Base-by-base conservation (phyloP, 768 basidiomycete genomes). In the Lactifluus echinatus region DNA sequence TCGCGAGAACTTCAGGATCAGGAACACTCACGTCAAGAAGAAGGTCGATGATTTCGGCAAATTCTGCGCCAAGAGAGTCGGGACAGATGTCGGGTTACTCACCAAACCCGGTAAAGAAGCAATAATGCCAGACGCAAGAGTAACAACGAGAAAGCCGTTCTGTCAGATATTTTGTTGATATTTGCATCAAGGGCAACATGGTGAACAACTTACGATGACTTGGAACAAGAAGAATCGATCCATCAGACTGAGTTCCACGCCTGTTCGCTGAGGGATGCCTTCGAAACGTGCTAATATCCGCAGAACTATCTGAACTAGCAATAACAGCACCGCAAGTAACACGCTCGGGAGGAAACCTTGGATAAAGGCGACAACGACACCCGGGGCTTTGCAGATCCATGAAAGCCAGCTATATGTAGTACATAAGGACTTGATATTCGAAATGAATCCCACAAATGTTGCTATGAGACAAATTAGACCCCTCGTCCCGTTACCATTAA, bases 91-190 rank as follows among this genome's bases (percentile, higher is more conserved):
- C 0, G 93, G 93, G 70, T 89, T 80, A 53, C 83, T 70, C 19
- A 82, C 69, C 47, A 97, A 70, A 1, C 72, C 68, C 3, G 78
- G 74, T 2, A 95, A 72, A 0, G 93, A 79, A 5, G 85, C 76
- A 55, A 93, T 76, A 61, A 99, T 79, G 51, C 95, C 94, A 4
- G 91, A 87, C 36, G 83, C 78, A 31, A 98, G 69, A 0, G 93
- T 93, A 37, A 96, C 84, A 65, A 96, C 81, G 40, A 98, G 74
- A 82, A 99, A 98, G 1, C 90, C 91, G 71, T 99, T 90, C 88
- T 96, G 33, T 37, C 46, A 28, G 6, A 42, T 12, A 29, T 15
- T 12, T 21, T 11, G 2, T 48, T 6, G 31, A 4, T 10, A 39
- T 12, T n/a, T 11, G 23, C 61, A 34, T 21, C 11, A 33, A n/a